Percentiles rank a stretch among this genome's conserved stretches.
These are phyloP conservation scores for Rhizopogon roseolus DNA, from an alignment of 768 basidiomycete species.

Conservation along the genomic window DNA sequence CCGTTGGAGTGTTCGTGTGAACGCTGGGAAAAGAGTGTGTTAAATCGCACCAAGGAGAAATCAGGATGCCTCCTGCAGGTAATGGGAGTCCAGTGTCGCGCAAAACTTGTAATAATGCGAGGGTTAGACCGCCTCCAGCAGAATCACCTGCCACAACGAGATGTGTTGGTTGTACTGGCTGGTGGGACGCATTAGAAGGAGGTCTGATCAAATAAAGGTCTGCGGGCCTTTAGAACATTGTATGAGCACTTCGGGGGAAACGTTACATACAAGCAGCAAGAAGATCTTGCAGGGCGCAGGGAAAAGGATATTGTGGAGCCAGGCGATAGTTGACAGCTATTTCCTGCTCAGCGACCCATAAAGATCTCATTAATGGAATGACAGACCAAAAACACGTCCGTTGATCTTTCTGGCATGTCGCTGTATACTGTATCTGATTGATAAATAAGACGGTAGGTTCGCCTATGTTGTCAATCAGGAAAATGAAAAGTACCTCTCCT, in stretches of 20 bases:
- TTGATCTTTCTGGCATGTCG: conserved; percentile 89
- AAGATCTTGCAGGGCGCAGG: conserved; percentile 85
- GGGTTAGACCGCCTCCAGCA: conserved; percentile 83
- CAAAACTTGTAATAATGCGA: conserved; percentile 82
- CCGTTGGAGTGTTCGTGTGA: conserved; percentile 79
- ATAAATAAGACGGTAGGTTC: conserved; percentile 1
- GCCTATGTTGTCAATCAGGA: not conserved
- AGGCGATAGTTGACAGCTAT: conserved; percentile 76
- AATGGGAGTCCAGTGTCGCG: conserved; percentile 78
- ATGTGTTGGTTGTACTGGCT: conserved; percentile 72
- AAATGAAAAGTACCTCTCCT: conserved; percentile 50
- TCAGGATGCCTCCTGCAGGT: conserved; percentile 84
- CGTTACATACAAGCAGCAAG: conserved; percentile 72
- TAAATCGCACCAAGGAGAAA: conserved; percentile 93
- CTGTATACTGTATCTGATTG: conserved; percentile 63
- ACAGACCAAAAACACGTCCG: conserved; percentile 77
- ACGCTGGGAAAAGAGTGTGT: conserved; percentile 94
- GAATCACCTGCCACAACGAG: conserved; percentile 90
- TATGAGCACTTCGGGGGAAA: not conserved
- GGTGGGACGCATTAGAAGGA: conserved; percentile 72
- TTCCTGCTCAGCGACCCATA: conserved; percentile 10
- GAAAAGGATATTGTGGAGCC: conserved; percentile 97
- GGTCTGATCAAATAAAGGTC: conserved; percentile 90
- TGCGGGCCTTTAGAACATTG: conserved; percentile 20
- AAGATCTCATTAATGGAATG: not conserved